Percentiles rank a stretch among this genome's conserved stretches.
These are phyloP conservation scores for Phytophthora sansomeana DNA, from an alignment of 352 stramenopile species.

Conservation along the genomic window DNA sequence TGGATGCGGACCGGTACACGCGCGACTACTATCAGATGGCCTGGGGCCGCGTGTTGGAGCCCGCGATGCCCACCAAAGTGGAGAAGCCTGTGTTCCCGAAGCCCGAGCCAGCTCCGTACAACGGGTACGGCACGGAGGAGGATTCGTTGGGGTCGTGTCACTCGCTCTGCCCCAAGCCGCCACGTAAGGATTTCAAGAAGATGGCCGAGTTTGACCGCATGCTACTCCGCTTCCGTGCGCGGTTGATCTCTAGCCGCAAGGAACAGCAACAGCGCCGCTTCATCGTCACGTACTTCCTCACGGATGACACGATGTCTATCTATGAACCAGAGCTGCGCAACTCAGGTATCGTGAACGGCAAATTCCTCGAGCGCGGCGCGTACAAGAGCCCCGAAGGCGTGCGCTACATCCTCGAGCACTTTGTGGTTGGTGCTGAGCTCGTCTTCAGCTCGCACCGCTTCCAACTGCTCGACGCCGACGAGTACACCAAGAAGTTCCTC, in stretches of 20 bases:
- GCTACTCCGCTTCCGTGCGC: constrained; percentile 73
- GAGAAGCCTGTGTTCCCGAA: constrained; percentile 62
- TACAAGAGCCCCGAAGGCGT: constrained; percentile 74
- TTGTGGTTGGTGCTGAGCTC: constrained; percentile 65
- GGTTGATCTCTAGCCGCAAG: constrained; percentile 78
- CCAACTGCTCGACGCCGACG: constrained; percentile 79
- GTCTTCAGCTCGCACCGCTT: constrained; percentile 78
- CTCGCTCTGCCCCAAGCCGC: constrained; percentile 70
- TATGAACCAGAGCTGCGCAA: constrained; percentile 85
- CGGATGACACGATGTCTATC: constrained; percentile 79
- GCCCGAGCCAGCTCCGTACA: constrained; percentile 69
- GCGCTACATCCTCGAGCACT: constrained; percentile 67
- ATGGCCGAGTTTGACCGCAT: constrained; percentile 83
- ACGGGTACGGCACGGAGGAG: constrained; percentile 80
- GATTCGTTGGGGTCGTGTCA: constrained; percentile 77
- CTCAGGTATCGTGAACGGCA: constrained; percentile 82
- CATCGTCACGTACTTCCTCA: constrained; percentile 86
- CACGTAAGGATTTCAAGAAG: constrained; percentile 84
- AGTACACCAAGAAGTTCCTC: constrained; percentile 88
- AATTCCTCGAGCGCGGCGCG: constrained; percentile 82
- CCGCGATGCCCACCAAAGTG: constrained; percentile 52
- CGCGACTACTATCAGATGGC: constrained; percentile 78
- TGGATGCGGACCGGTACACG: constrained; percentile 83
- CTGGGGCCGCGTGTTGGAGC: constrained; percentile 58
- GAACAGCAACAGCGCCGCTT: constrained; percentile 83